These are phyloP conservation scores for Batkoa obscura DNA, from an alignment of 371 early-diverging fungal genomes.

Conservation along the genomic window DNA sequence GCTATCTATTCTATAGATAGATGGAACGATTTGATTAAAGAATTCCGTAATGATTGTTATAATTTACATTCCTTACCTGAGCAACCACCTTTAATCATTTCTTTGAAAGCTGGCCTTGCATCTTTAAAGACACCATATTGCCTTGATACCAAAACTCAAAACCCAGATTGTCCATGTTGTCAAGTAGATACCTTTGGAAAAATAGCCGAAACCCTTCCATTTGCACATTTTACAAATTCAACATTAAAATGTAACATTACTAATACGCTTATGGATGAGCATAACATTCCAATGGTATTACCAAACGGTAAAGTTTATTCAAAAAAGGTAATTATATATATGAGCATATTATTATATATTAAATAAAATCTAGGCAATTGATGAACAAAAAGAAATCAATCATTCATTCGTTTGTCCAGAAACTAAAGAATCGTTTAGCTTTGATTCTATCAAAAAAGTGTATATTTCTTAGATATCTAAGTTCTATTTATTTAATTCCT, in stretches of 20 bases:
- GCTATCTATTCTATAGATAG: slow-evolving; percentile 47
- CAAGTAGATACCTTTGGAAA: slow-evolving; percentile 56
- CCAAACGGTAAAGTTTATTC: slow-evolving; percentile 93
- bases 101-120: slow-evolving; percentile 80
- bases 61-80: slow-evolving; percentile 63
- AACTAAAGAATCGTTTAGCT: no score
- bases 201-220: slow-evolving; percentile 64
- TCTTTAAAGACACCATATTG: slow-evolving; percentile 70
- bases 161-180: slow-evolving; percentile 78
- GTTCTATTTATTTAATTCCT: no score
- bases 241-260: slow-evolving; percentile 79
- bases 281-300: slow-evolving; percentile 84
- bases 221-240: slow-evolving; percentile 82
- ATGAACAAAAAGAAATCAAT: no score
- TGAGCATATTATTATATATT: no score
- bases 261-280: slow-evolving; percentile 78
- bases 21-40: slow-evolving; percentile 55
- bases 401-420: no score
- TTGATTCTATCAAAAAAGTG: no score
- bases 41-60: slow-evolving; percentile 68
- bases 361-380: no score
- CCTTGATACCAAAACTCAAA: background rate
- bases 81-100: slow-evolving; percentile 61
- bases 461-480: no score
- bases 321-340: slow-evolving; percentile 19